Percentiles rank a stretch among this genome's conserved stretches.
Conservation (phyloP, 257 asterid genomes). For the Lithospermum erythrorhizon region DNA sequence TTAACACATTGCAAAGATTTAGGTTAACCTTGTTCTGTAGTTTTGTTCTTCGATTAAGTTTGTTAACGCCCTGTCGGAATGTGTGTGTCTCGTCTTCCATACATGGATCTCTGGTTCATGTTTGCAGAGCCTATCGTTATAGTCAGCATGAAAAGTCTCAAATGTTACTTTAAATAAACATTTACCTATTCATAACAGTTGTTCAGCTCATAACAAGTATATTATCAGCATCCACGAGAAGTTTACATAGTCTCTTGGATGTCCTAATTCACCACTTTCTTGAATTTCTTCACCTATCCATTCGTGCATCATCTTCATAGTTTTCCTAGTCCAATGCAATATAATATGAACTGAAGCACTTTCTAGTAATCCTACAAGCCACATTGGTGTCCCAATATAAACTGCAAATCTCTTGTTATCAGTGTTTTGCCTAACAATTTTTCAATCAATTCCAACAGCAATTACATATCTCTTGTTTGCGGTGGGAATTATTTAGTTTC, state of each 20-base stretch:
- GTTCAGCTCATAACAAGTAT: conserved; percentile 38
- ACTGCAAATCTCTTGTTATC: conserved; percentile 50
- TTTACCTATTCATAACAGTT: conserved; percentile 52
- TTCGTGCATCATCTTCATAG: conserved; percentile 75
- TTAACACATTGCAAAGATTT: conserved; percentile 46
- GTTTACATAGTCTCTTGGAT: conserved; percentile 69
- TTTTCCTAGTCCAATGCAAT: conserved; percentile 68
- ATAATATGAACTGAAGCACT: conserved; percentile 70
- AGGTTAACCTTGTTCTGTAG: conserved; percentile 37
- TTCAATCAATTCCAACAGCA: conserved; percentile 68
- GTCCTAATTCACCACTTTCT: conserved; percentile 42
- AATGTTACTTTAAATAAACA: conserved; percentile 39
- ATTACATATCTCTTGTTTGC: too few relatives aligned
- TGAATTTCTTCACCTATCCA: too few relatives aligned
- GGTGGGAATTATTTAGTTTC: too few relatives aligned
- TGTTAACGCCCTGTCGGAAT: conserved; percentile 79
- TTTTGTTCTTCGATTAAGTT: conserved; percentile 19
- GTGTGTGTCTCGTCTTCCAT: conserved; percentile 74
- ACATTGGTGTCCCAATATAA: conserved; percentile 75
- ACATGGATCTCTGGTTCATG: conserved; percentile 87
- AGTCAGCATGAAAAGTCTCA: background rate
- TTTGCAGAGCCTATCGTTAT: conserved; percentile 77
- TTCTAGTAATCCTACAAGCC: conserved; percentile 87
- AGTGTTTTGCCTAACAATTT: conserved; percentile 47
- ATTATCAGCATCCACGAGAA: too few relatives aligned